Base-by-base conservation (phyloP, 352 stramenopile species). In the Phytophthora podocarpi region DNA sequence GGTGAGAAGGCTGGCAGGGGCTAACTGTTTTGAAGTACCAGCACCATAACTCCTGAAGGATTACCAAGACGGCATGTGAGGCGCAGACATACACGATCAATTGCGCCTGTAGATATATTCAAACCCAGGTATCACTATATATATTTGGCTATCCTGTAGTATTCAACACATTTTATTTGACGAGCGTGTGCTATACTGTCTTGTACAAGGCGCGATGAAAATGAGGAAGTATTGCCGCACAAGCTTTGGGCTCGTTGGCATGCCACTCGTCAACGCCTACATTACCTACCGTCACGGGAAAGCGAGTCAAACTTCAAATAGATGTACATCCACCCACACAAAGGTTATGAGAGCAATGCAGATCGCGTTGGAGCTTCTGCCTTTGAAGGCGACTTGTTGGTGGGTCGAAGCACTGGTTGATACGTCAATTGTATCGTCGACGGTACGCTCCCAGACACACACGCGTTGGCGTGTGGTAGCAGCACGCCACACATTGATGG, bases 161-260 rank as follows among this genome's bases (percentile, higher is more conserved):
- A 13, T 43, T 12, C 42, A 51, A 40, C n/a, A n/a, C n/a, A n/a
- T n/a, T n/a, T n/a, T n/a, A n/a, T n/a, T n/a, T n/a, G n/a, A n/a
- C n/a, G n/a, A n/a, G n/a, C n/a, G n/a, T n/a, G n/a, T n/a, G n/a
- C n/a, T n/a, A 45, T 45, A 28, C 16, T 45, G 37, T 45, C 24
- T 45, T 45, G 5, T 45, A 55, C 47, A 55, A 34, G 6, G 47
- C 2, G 34, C 11, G 1, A 42, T 55, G 47, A 57, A 57, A 15
- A 57, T 49, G 37, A 49, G n/a, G 37, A 59, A 59, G 15, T 59
- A 59, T 15, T 59, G 49, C 8, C 36, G 26, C 26, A 41, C 36
- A 2, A 41, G 49, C n/a, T 59, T 49, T 6, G 37, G 50, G 3
- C 7, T 49, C 6, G 27, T 55, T 6, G 47, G 45, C 12, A 55